Evolutionary conservation across 306 rosid genomes (phyloP).

Genomic region (Medicago ruthenica): DNA sequence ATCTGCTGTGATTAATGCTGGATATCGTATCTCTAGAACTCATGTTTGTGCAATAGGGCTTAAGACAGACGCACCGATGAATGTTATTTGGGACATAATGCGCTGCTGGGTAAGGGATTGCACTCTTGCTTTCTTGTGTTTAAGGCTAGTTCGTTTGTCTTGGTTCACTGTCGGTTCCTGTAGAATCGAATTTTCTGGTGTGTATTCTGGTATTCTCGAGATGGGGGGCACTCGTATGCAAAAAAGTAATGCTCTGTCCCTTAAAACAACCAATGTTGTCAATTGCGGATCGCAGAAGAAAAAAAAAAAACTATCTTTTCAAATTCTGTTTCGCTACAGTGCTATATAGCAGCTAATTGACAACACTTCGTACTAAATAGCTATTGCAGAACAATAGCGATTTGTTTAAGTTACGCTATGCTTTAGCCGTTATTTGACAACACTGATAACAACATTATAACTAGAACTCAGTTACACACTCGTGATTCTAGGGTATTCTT

Average conservation of each 20-base stretch:
- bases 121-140: slow-evolving; percentile 1
- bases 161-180: background rate
- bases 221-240: no score
- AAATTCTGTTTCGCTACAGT: no score
- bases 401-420: no score
- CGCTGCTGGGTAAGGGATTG: slow-evolving; percentile 87
- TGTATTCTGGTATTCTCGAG: no score
- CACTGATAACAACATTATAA: no score
- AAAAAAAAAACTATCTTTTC: no score
- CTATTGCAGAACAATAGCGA: no score
- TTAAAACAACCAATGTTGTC: background rate
- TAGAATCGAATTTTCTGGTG: no score
- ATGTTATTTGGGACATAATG: slow-evolving; percentile 97
- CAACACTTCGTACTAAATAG: no score
- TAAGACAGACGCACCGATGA: slow-evolving; percentile 96
- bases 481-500: background rate
- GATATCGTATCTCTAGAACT: slow-evolving; percentile 90
- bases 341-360: no score
- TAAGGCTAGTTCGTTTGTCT: background rate
- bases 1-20: slow-evolving; percentile 95
- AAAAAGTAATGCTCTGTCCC: background rate
- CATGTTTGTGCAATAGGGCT: slow-evolving; percentile 94
- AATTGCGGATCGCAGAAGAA: no score
- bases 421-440: no score
- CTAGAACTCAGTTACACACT: background rate